A percentile compares a stretch with the other conserved stretches of the same genome.
phyloP scores from a whole-genome alignment of 805 yeast species.

The Candida lessepsii region DNA sequence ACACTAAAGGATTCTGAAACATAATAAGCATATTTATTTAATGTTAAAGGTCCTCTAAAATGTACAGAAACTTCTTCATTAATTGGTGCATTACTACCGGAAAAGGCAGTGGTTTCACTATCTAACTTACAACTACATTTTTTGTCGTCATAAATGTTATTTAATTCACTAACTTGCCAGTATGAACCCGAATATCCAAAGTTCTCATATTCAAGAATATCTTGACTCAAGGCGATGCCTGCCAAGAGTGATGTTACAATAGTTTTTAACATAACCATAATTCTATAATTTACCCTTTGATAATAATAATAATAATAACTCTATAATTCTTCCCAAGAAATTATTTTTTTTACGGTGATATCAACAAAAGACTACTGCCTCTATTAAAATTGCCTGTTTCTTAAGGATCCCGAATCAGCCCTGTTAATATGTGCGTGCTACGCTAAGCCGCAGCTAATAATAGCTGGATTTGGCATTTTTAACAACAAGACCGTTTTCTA shows the following conservation, averaged over 20 bases:
- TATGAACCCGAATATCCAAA: constrained; percentile 57
- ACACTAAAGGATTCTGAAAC: constrained; percentile 41
- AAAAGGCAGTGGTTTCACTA: constrained; percentile 37
- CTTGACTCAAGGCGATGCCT: neutral
- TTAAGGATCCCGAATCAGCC: no score
- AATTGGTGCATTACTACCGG: constrained; percentile 65
- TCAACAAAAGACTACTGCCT: no score
- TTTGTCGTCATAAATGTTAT: constrained; percentile 33
- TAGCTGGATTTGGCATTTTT: no score
- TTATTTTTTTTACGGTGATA: no score
- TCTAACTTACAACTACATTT: constrained; percentile 48
- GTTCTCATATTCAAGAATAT: constrained; percentile 47
- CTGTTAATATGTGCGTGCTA: no score
- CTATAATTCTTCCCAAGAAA: no score
- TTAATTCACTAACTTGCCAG: constrained; percentile 44
- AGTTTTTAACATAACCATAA: neutral
- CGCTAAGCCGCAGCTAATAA: no score
- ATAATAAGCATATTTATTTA: constrained; percentile 62
- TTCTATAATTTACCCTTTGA: no score
- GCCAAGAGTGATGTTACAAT: neutral
- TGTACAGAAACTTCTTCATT: constrained; percentile 72
- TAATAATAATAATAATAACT: no score
- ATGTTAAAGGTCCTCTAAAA: constrained; percentile 70
- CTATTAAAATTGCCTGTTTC: no score
- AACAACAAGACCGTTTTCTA: no score